Base-by-base conservation (phyloP, 2,329 filamentous ascomycete species). In the Penicillium frequentans region DNA sequence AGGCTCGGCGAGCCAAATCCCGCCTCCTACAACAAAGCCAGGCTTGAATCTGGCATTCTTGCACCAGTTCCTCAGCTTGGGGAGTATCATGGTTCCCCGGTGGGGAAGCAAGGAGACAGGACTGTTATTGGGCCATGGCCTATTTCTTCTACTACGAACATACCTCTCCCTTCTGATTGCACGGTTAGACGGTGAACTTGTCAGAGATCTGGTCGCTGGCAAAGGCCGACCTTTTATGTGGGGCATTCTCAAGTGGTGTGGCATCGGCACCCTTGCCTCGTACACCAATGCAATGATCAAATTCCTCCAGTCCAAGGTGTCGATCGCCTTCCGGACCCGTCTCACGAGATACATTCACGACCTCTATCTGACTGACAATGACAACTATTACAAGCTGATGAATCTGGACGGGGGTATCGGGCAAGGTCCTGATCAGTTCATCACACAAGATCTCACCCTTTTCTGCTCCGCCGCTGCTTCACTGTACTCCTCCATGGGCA, bases 241-340 rank as follows among this genome's bases (percentile, higher is more conserved):
- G 86, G 95, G 95, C 6, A 89, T 99, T 47, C 73, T 88, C 49
- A 97, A 98, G 81, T 99, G 95, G 95, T 92, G 93, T 63, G 92
- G 93, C 3, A 88, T 99, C 35, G 95, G 95, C 43, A 91, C 90
- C 2, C 87, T 98, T 62, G 93, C 93, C 9, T 96, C 93, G 0
- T 99, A 99, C 71, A 97, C 93, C 50, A 99, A 99, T 74, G 92
- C 93, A 54, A 97, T 96, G 90, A 99, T 99, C 81, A 98, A 98
- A 75, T 99, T 90, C 77, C 83, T 99, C 61, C 93, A 99, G 76
- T 93, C 91, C 50, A 99, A 99, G 79, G 92, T 99, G 53, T 96
- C 93, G 7, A 99, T 99, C 64, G 93, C 96, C 33, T 99, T 99
- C 82, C 88, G 95, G 43, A 99, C 95, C 5, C 86, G 95, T 11